phyloP scores from a whole-genome alignment of 2,329 filamentous ascomycete species.

The Neofusicoccum cordaticola region DNA sequence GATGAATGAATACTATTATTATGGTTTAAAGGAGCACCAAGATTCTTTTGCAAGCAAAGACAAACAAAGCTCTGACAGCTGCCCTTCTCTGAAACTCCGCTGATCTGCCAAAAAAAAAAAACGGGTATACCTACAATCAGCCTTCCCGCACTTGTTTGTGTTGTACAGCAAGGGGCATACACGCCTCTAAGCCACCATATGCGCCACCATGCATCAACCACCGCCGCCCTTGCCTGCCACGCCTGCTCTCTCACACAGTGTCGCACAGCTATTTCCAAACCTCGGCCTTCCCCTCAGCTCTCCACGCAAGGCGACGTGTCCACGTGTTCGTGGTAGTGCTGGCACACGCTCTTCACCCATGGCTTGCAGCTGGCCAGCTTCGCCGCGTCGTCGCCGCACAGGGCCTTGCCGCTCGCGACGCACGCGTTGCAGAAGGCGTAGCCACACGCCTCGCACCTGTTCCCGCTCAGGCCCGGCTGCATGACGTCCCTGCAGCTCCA shows the following conservation, averaged over 20 bases:
- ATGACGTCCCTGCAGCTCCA: constrained; percentile 40
- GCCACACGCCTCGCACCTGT: constrained; percentile 41
- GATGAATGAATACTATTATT: background rate
- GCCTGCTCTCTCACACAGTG: background rate
- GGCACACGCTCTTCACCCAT: constrained; percentile 35
- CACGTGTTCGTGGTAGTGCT: constrained; percentile 37
- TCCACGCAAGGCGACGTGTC: constrained; percentile 34
- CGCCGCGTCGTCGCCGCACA: constrained; percentile 20
- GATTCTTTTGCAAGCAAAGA: no score
- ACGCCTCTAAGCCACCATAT: background rate
- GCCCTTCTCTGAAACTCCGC: background rate
- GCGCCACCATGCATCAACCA: background rate
- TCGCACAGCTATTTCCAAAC: background rate
- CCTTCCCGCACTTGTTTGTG: background rate
- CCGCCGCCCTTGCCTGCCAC: background rate
- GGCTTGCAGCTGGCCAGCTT: constrained; percentile 35
- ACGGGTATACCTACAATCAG: constrained; percentile 7
- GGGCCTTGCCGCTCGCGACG: constrained; percentile 29
- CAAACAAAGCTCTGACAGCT: background rate
- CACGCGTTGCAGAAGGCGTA: constrained; percentile 42
- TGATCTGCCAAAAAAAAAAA: background rate
- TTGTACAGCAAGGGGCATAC: background rate
- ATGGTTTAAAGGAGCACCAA: background rate
- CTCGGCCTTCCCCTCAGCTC: background rate
- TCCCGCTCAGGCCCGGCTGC: constrained; percentile 37